Base-by-base conservation (phyloP, 2,329 filamentous ascomycete genomes). In the Curvularia spicifera region DNA sequence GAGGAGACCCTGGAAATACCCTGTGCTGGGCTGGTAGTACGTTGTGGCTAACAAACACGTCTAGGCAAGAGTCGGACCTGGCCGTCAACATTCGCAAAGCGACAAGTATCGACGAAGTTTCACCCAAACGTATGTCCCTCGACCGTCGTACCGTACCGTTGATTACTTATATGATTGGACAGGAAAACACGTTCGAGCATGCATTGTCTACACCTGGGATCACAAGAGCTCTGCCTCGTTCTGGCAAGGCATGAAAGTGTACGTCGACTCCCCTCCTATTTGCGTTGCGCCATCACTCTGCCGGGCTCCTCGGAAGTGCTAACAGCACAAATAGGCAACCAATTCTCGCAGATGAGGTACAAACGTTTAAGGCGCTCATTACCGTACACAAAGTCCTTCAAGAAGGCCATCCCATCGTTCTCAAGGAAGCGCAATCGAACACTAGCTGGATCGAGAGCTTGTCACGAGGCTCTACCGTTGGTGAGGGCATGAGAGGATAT, bases 181-280 rank as follows among this genome's bases (percentile, higher is more conserved):
- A 85, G 86, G 85, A 60, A 99, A 99, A 81, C 95, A 99, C 90
- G 95, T 99, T 57, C 91, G 95, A 74, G 93, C 91, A 78, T 96
- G 92, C 76, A 99, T 99, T 72, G 94, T 99, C 45, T 98, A 98
- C 79, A 98, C 94, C 58, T 99, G 95, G 95, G 95, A 99, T 80
- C 93, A 99, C 82, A 96, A 96, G 81, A 96, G 90, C 65, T 96
- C 93, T 42, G 85, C 88, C 75, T 91, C 93, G 74, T 99, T 99
- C 78, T 99, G 95, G 95, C 88, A 91, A 56, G 94, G 93, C 76
- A 96, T 99, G 85, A 99, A 99, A 87, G 93, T 98, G 90, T 96
- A 85, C 68, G 89, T 69, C 44, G 53, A 49, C 42, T 50, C 26
- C 26, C 15, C 26, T 1, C 7, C 37, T 35, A 5, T 39, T 29